phyloP scores from a whole-genome alignment of 306 rosid species.

The Citrullus mucosospermus region DNA sequence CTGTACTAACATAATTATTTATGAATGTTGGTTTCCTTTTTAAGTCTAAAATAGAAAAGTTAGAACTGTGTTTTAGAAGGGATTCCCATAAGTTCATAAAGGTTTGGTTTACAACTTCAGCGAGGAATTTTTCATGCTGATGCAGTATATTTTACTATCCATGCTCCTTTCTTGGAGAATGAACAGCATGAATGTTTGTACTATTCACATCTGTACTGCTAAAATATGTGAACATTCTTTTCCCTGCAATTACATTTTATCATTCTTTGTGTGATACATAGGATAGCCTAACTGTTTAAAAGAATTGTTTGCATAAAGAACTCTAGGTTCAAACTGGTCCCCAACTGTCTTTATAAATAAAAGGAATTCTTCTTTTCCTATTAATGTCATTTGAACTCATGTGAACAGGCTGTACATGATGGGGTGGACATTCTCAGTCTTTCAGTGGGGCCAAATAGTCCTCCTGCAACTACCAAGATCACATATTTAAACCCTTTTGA shows the following conservation, averaged over 20 bases:
- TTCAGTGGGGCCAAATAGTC: conserved; percentile 95
- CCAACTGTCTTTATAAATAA: background rate
- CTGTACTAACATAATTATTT: background rate
- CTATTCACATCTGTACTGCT: background rate
- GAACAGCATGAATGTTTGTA: background rate
- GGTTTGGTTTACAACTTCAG: background rate
- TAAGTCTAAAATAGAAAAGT: background rate
- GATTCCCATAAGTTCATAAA: background rate
- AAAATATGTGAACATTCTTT: background rate
- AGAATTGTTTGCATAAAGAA: background rate
- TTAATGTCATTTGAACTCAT: background rate
- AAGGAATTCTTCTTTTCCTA: background rate
- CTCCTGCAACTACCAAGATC: conserved; percentile 79
- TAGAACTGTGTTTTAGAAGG: background rate
- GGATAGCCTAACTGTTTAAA: background rate
- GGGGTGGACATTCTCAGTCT: conserved; percentile 99
- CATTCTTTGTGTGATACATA: background rate
- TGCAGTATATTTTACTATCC: background rate
- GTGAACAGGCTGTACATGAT: conserved; percentile 86
- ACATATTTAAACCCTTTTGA: conserved; percentile 91
- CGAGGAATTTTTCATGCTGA: background rate
- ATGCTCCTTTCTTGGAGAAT: background rate
- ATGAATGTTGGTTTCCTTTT: background rate
- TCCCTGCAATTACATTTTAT: background rate
- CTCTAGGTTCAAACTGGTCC: background rate